These are phyloP conservation scores for Aspergillus candidus DNA, from an alignment of 2,329 filamentous ascomycete species.

Conservation along the genomic window DNA sequence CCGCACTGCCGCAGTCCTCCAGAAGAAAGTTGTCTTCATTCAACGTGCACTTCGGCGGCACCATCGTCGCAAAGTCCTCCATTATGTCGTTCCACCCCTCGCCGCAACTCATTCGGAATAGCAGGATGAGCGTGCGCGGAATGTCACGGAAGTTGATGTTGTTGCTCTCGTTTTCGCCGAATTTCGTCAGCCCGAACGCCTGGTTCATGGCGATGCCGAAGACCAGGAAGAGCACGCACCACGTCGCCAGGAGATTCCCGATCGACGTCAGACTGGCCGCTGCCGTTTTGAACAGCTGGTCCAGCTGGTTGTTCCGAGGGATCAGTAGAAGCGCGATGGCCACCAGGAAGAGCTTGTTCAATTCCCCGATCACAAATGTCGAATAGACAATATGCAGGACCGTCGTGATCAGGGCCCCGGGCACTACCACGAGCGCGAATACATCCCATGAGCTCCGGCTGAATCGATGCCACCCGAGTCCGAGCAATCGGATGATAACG, in stretches of 20 bases:
- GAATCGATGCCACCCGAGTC: constrained; percentile 87
- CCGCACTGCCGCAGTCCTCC: constrained; percentile 85
- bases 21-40: constrained; percentile 62
- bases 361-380: constrained; percentile 60
- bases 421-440: constrained; percentile 74
- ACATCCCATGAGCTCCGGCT: constrained; percentile 92
- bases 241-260: constrained; percentile 85
- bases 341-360: constrained; percentile 93
- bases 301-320: constrained; percentile 90
- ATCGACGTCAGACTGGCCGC: constrained; percentile 89
- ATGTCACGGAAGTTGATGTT: constrained; percentile 92
- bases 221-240: constrained; percentile 93
- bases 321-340: constrained; percentile 85
- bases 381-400: constrained; percentile 61
- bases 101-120: constrained; percentile 88
- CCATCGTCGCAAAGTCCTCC: constrained; percentile 84
- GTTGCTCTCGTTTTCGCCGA: constrained; percentile 63
- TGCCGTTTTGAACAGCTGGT: constrained; percentile 97
- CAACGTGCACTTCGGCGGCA: constrained; percentile 73
- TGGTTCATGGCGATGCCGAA: constrained; percentile 96
- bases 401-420: constrained; percentile 75
- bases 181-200: constrained; percentile 88
- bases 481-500: constrained; percentile 74
- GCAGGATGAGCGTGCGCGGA: constrained; percentile 83
- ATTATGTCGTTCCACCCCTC: constrained; percentile 97